These are phyloP conservation scores for Gossypium longicalyx DNA, from an alignment of 345 rosid genomes.

Conservation along the genomic window DNA sequence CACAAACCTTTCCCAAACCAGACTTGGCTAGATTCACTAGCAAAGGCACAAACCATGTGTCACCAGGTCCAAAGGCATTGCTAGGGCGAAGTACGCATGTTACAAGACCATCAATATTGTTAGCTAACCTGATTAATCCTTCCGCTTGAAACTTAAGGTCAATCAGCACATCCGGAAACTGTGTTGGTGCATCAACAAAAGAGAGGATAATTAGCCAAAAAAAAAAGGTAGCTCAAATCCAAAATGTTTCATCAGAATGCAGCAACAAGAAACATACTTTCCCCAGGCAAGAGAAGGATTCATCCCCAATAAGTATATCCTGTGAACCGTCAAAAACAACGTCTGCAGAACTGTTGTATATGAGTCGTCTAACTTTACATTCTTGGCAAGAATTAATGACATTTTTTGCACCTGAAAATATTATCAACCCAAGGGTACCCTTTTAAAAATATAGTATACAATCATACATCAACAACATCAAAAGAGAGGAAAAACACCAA, in stretches of 20 bases:
- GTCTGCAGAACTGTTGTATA: constrained; percentile 82
- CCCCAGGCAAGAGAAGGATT: constrained; percentile 54
- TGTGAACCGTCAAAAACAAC: constrained; percentile 74
- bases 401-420: constrained; percentile 66
- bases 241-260: constrained; percentile 5
- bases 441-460: neutral
- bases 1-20: constrained; percentile 80
- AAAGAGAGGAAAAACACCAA: neutral
- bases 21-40: constrained; percentile 60
- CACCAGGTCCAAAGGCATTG: constrained; percentile 88
- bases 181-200: constrained; percentile 25
- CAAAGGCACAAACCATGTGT: constrained; percentile 52
- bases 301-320: constrained; percentile 60
- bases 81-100: constrained; percentile 91
- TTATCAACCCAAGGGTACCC: constrained; percentile 1
- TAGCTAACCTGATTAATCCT: constrained; percentile 66
- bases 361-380: constrained; percentile 68
- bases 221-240: neutral
- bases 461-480: neutral
- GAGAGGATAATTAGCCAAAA: constrained; percentile 19
- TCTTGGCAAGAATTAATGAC: constrained; percentile 72
- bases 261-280: constrained; percentile 38
- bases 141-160: constrained; percentile 96
- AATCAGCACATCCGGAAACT: constrained; percentile 61
- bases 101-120: constrained; percentile 66